Conservation (phyloP, 176 grass and related monocot genomes). For the Eleusine coracana region DNA sequence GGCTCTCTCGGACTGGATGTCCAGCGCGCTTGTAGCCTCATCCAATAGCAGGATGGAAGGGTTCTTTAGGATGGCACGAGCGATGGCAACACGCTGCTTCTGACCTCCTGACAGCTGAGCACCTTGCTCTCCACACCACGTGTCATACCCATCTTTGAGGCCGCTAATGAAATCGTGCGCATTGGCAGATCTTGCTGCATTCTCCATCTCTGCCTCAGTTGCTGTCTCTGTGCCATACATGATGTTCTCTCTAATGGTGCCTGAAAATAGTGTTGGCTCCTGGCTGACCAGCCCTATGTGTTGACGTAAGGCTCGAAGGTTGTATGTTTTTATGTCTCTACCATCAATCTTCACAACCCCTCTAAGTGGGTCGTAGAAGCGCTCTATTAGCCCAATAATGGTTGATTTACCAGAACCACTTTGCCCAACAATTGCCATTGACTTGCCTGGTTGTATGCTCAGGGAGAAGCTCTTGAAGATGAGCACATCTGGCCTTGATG, state of each 20-base stretch:
- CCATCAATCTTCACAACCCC: slow-evolving; percentile 74
- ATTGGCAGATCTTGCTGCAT: slow-evolving; percentile 74
- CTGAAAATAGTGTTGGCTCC: slow-evolving; percentile 83
- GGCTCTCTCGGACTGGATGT: slow-evolving; percentile 82
- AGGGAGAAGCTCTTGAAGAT: slow-evolving; percentile 86
- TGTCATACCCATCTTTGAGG: slow-evolving; percentile 88
- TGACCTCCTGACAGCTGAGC: slow-evolving; percentile 91
- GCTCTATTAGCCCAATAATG: slow-evolving; percentile 82
- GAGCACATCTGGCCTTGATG: slow-evolving; percentile 60
- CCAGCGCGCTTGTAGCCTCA: slow-evolving; percentile 91
- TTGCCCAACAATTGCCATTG: slow-evolving; percentile 87
- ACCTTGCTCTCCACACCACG: slow-evolving; percentile 80
- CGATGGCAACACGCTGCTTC: slow-evolving; percentile 90
- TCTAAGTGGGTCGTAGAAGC: slow-evolving; percentile 87
- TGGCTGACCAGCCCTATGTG: slow-evolving; percentile 90
- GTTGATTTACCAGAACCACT: slow-evolving; percentile 98
- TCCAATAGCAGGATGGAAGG: slow-evolving; percentile 77
- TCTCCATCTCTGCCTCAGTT: slow-evolving; percentile 67
- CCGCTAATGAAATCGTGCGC: slow-evolving; percentile 90
- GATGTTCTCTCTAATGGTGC: slow-evolving; percentile 81
- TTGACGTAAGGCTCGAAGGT: slow-evolving; percentile 56
- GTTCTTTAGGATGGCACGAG: slow-evolving; percentile 89
- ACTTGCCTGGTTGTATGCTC: slow-evolving; percentile 73
- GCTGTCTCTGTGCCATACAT: slow-evolving; percentile 61
- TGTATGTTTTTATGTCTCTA: slow-evolving; percentile 68